phyloP scores from a whole-genome alignment of 441 rosid species.

The Jatropha podagrica region DNA sequence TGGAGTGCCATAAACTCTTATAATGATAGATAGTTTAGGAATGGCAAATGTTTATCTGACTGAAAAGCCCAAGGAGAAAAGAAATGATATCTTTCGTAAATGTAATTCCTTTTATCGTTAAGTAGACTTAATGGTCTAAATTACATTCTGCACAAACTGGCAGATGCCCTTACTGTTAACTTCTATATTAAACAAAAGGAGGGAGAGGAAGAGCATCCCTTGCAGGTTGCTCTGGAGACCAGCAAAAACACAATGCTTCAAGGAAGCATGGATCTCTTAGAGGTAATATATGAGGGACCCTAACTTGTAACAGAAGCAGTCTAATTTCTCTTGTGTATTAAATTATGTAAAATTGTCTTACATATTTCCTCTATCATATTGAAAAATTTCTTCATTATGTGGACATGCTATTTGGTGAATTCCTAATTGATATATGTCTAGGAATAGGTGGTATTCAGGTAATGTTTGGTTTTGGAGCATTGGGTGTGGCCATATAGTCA shows the following conservation, averaged over 20 bases:
- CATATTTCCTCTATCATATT: background rate
- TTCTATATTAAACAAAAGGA: conserved; percentile 56
- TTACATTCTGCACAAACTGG: conserved; percentile 29
- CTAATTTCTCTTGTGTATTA: background rate
- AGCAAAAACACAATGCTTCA: conserved; percentile 77
- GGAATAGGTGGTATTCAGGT: background rate
- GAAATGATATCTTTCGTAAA: background rate
- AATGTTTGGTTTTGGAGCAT: background rate
- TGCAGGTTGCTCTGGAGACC: conserved; percentile 69
- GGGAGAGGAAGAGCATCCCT: conserved; percentile 47
- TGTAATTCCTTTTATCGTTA: conserved; percentile 8
- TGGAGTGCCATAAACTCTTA: background rate
- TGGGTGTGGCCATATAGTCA: conserved; percentile 2
- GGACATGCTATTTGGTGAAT: background rate
- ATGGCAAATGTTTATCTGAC: conserved; percentile 3
- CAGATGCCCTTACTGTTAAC: conserved; percentile 65
- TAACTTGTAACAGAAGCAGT: background rate
- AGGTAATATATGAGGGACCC: conserved; percentile 46
- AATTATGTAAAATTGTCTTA: background rate
- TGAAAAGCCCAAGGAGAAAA: background rate
- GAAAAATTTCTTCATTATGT: background rate
- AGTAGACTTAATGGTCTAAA: conserved; percentile 1
- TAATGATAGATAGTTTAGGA: background rate
- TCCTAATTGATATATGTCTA: background rate
- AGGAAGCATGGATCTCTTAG: conserved; percentile 79